Conservation (phyloP, 768 basidiomycete genomes). For the Amanita inopinata region DNA sequence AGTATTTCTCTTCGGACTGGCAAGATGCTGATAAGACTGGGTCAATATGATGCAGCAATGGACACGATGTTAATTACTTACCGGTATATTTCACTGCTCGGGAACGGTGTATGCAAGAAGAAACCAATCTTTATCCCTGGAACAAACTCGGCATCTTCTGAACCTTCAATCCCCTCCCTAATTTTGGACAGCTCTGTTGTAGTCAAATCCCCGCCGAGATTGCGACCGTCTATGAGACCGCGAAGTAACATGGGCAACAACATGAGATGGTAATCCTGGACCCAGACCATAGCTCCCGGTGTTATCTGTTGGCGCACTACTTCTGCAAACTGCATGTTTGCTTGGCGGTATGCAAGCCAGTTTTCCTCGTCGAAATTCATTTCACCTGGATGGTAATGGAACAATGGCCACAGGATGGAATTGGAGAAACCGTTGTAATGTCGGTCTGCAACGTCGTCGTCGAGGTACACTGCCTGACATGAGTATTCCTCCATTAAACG, state of each 20-base stretch:
- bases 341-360: slow-evolving; percentile 96
- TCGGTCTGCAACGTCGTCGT: slow-evolving; percentile 95
- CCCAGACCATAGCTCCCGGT: slow-evolving; percentile 95
- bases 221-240: slow-evolving; percentile 68
- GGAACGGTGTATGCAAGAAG: slow-evolving; percentile 98
- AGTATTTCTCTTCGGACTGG: slow-evolving; percentile 96
- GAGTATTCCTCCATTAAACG: slow-evolving; percentile 91
- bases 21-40: slow-evolving; percentile 54
- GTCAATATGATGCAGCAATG: slow-evolving; percentile 8
- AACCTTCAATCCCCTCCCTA: slow-evolving; percentile 58
- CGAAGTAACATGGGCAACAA: slow-evolving; percentile 95
- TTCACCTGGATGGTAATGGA: slow-evolving; percentile 99
- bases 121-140: slow-evolving; percentile 90
- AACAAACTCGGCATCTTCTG: slow-evolving; percentile 28
- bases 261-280: slow-evolving; percentile 98
- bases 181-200: slow-evolving; percentile 56
- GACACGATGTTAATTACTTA: slow-evolving; percentile 24
- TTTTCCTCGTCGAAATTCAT: slow-evolving; percentile 99
- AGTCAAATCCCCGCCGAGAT: slow-evolving; percentile 45
- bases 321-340: slow-evolving; percentile 91
- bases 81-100: slow-evolving; percentile 96
- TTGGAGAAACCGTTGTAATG: slow-evolving; percentile 99
- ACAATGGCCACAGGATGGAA: slow-evolving; percentile 98
- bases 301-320: slow-evolving; percentile 70
- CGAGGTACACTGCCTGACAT: slow-evolving; percentile 96